Conservation (phyloP, 306 rosid genomes). For the Psophocarpus tetragonolobus region DNA sequence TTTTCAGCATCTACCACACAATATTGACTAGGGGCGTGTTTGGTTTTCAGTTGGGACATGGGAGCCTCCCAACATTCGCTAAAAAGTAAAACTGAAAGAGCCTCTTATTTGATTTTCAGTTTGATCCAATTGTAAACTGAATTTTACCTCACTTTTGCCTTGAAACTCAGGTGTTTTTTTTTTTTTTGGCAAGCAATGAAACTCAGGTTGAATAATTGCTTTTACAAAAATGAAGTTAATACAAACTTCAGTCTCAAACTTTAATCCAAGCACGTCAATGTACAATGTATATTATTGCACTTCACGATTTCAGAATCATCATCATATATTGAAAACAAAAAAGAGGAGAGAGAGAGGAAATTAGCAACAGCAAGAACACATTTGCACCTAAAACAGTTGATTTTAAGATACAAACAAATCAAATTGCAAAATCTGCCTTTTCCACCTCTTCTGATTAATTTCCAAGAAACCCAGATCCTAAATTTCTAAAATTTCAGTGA, state of each 20-base stretch:
- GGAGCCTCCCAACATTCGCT: too few species aligned
- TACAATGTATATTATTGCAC: neutral
- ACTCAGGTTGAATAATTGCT: too few species aligned
- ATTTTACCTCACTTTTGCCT: too few species aligned
- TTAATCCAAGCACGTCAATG: too few species aligned
- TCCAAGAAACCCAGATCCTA: neutral
- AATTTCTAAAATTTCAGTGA: neutral
- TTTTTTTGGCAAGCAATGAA: too few species aligned
- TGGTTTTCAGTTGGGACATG: too few species aligned
- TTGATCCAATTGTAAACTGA: too few species aligned
- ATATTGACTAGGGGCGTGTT: conserved; percentile 9
- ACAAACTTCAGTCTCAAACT: too few species aligned
- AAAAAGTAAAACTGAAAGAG: too few species aligned
- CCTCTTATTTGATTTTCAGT: too few species aligned
- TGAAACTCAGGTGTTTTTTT: too few species aligned
- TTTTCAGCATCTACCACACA: conserved; percentile 6
- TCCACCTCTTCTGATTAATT: conserved; percentile 2
- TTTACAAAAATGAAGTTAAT: too few species aligned
- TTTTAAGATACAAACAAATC: neutral
- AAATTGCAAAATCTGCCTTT: neutral
- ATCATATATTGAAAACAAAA: neutral
- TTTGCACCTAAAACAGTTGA: neutral
- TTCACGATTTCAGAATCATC: neutral
- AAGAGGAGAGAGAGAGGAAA: neutral
- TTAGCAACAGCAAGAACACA: neutral